phyloP scores from a whole-genome alignment of 352 stramenopile genomes.

The Pythium pectinolyticum region DNA sequence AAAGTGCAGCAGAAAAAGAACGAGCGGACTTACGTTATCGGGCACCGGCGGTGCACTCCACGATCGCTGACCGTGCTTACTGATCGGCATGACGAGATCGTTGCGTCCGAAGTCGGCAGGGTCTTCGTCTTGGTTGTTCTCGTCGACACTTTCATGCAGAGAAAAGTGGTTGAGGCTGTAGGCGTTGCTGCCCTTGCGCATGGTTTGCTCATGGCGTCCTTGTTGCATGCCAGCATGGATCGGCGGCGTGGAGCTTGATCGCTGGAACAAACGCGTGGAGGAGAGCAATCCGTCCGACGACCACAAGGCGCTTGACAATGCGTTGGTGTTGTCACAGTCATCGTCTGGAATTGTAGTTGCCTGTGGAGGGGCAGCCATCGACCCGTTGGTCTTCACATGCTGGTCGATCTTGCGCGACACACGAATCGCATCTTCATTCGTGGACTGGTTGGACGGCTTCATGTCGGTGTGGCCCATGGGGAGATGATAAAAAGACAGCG shows the following conservation, averaged over 20 bases:
- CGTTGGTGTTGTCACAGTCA: slow-evolving; percentile 17
- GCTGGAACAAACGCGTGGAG: slow-evolving; percentile 54
- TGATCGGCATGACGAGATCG: slow-evolving; percentile 23
- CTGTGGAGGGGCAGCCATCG: neutral
- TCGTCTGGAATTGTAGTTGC: neutral
- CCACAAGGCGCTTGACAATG: slow-evolving; percentile 49
- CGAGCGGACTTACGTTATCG: slow-evolving; percentile 35
- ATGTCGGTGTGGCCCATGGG: slow-evolving; percentile 31
- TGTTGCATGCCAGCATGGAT: slow-evolving; percentile 15
- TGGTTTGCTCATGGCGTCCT: neutral
- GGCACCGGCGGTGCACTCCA: slow-evolving; percentile 47
- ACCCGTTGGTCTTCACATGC: slow-evolving; percentile 7
- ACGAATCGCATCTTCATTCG: slow-evolving; percentile 18
- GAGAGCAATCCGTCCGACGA: slow-evolving; percentile 58
- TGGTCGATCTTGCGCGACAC: slow-evolving; percentile 5
- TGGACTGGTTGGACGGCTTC: slow-evolving; percentile 30
- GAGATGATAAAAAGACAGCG: slow-evolving; percentile 6
- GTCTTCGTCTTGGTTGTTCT: slow-evolving; percentile 36
- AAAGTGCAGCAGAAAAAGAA: neutral
- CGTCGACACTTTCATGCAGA: slow-evolving; percentile 19
- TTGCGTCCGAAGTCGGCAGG: slow-evolving; percentile 11
- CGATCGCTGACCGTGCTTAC: slow-evolving; percentile 40
- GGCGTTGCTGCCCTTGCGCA: slow-evolving; percentile 2
- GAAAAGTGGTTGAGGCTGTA: slow-evolving; percentile 15
- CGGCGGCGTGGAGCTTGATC: slow-evolving; percentile 37